A percentile compares a stretch with the other conserved stretches of the same genome.
phyloP scores from a whole-genome alignment of 345 rosid species.

The Populus davidiana region DNA sequence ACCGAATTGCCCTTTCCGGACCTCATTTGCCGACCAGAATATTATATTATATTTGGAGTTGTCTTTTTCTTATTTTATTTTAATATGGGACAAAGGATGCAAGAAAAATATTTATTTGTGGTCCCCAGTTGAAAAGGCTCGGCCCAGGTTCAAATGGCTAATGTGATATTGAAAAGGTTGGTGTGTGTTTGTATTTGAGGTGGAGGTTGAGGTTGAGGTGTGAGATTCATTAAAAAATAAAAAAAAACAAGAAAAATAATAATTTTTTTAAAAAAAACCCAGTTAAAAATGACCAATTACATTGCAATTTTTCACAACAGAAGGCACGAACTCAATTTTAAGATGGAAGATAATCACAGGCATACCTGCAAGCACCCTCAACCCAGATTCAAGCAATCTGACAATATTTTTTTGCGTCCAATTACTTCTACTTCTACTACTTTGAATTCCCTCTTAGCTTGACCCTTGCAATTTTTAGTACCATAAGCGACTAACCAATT shows the following conservation, averaged over 20 bases:
- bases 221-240: too few species aligned
- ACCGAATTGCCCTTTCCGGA: background rate
- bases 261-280: too few species aligned
- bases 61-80: too few species aligned
- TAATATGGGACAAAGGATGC: background rate
- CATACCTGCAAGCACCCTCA: slow-evolving; percentile 92
- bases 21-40: slow-evolving; percentile 1
- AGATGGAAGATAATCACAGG: background rate
- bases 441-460: slow-evolving; percentile 95
- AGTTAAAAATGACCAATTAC: slow-evolving; percentile 13
- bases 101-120: background rate
- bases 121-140: background rate
- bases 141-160: background rate
- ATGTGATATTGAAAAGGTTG: background rate
- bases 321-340: background rate
- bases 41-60: background rate
- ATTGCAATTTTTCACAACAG: background rate
- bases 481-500: slow-evolving; percentile 2
- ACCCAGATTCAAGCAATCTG: slow-evolving; percentile 71
- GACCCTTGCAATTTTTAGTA: slow-evolving; percentile 57
- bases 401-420: slow-evolving; percentile 92
- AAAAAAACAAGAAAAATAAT: too few species aligned
- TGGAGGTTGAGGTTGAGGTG: too few species aligned
- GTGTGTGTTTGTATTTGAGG: too few species aligned
- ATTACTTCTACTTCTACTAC: slow-evolving; percentile 94